Base-by-base conservation (phyloP, 495 filamentous ascomycete species). In the Penicillium desertorum region DNA sequence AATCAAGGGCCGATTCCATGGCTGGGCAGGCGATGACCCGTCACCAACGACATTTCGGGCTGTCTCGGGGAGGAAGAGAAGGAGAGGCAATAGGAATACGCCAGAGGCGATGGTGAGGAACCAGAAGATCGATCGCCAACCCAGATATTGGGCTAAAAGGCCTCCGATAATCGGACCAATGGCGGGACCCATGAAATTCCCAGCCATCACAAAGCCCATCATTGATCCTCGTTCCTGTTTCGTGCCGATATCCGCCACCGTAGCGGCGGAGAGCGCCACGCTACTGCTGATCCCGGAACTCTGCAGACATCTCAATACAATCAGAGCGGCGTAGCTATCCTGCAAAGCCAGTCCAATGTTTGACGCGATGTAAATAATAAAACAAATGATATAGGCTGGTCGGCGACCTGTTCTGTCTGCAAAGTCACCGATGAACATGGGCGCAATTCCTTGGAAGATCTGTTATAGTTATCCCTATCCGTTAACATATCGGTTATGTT, bases 51-150 rank as follows among this genome's bases (percentile, higher is more conserved):
- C 66, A 5, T 73, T 76, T 0, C 79, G 66, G 19, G 62, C 64
- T 4, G 79, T 81, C 56, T 81, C 79, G 0, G 77, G 77, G 7
- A 78, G 65, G 39, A 74, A 66, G 1, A 77, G 42, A 0, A 77
- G 50, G 22, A 73, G 57, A 4, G 65, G 46, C 11, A 75, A 45
- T 10, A 76, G 47, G 20, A 71, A 64, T 5, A 75, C 72, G 0
- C 75, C 81, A 17, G 78, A 71, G 36, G 83, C 70, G 56, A 90
- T 89, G 48, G 78, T 75, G 17, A 89, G 75, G 62, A 90, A 89
- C 87, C 87, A 90, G 69, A 92, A 92, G 52, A 88, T 86, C 29
- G 82, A 76, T 22, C 82, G 65, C 88, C 88, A 91, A 1, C 85
- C 86, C 3, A 90, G 76, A 59, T 82, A 86, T 51, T 88, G 76